A percentile compares a stretch with the other conserved stretches of the same genome.
phyloP scores from a whole-genome alignment of 2,329 filamentous ascomycete genomes.

The Aspergillus quadricinctus region DNA sequence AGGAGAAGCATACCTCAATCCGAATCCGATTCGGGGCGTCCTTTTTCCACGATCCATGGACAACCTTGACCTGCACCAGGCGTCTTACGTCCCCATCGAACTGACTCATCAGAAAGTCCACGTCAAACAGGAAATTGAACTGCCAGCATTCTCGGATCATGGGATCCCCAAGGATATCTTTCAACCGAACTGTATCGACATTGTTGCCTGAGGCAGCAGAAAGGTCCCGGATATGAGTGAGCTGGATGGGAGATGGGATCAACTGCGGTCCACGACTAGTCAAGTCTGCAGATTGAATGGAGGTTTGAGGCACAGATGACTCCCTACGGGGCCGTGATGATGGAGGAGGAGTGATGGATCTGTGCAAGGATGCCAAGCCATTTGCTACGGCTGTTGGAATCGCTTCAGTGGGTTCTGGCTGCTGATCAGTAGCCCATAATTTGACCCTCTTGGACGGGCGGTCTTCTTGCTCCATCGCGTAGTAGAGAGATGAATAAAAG shows the following conservation, averaged over 20 bases:
- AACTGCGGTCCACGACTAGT: background rate
- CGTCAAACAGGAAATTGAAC: constrained; percentile 53
- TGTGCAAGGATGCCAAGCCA: constrained; percentile 24
- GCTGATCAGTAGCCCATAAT: background rate
- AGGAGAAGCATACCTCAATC: constrained; percentile 48
- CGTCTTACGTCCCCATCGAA: constrained; percentile 54
- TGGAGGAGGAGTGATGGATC: constrained; percentile 27
- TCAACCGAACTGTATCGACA: constrained; percentile 60
- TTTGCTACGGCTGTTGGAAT: background rate
- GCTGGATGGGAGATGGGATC: constrained; percentile 62
- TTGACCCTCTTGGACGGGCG: constrained; percentile 13
- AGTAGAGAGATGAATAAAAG: background rate
- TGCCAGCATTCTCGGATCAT: constrained; percentile 62
- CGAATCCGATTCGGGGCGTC: constrained; percentile 58
- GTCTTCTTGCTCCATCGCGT: background rate
- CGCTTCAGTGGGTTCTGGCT: background rate
- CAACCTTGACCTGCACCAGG: constrained; percentile 53
- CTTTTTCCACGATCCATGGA: constrained; percentile 64
- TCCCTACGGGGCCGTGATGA: constrained; percentile 11
- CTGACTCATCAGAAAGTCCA: constrained; percentile 58
- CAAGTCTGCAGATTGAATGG: background rate
- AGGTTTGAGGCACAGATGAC: background rate
- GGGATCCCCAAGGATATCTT: constrained; percentile 68
- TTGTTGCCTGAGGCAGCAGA: constrained; percentile 53
- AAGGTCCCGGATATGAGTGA: constrained; percentile 66